Evolutionary conservation across 371 early-diverging fungal genomes (phyloP).

Genomic region (Zychaea mexicana): DNA sequence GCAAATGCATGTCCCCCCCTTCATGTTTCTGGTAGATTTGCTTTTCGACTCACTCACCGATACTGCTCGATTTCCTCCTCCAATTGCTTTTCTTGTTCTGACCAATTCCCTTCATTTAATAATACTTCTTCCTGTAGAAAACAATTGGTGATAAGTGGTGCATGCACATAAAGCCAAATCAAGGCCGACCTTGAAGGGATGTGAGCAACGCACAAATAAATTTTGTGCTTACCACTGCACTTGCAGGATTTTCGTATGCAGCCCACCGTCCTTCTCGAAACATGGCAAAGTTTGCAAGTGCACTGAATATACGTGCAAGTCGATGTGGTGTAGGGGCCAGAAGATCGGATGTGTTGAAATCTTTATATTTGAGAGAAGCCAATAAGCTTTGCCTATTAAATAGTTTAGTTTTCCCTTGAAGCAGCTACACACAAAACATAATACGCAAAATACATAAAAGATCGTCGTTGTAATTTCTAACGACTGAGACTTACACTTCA

Average conservation of each 20-base stretch:
- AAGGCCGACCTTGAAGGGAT: no score
- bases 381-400: conserved; percentile 13
- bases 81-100: background rate
- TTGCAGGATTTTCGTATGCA: conserved; percentile 15
- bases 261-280: conserved; percentile 23
- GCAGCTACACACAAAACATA: no score
- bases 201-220: background rate
- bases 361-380: conserved; percentile 13
- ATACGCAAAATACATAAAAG: no score
- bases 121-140: background rate
- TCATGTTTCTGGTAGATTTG: background rate
- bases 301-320: conserved; percentile 20
- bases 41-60: background rate
- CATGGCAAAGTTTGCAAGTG: conserved; percentile 25
- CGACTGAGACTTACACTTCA: conserved; percentile 3
- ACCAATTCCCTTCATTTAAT: background rate
- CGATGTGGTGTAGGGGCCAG: conserved; percentile 22
- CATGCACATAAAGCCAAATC: no score
- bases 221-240: conserved; percentile 4
- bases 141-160: background rate
- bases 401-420: background rate
- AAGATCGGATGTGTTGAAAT: conserved; percentile 17
- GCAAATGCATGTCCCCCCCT: background rate
- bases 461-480: background rate
- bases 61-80: background rate